A percentile compares a stretch with the other conserved stretches of the same genome.
Evolutionary conservation across 106 monocot genomes (phyloP).

Genomic region (Acorus gramineus): DNA sequence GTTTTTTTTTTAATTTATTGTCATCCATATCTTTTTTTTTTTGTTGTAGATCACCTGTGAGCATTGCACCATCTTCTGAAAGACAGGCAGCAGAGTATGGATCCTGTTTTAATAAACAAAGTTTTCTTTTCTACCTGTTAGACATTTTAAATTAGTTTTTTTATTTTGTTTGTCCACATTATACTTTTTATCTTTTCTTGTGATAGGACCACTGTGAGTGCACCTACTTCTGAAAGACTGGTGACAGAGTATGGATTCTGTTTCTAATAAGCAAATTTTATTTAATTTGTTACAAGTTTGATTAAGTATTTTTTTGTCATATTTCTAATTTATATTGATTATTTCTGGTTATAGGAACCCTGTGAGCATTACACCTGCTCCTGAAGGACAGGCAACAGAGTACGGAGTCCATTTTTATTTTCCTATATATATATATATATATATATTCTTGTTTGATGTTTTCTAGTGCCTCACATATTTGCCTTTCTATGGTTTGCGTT

Average conservation of each 20-base stretch:
- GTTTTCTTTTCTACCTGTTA: neutral
- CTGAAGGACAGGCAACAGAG: conserved; percentile 3
- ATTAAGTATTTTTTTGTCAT: neutral
- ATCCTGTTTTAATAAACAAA: neutral
- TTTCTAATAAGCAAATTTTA: too few species aligned
- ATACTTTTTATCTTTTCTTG: too few species aligned
- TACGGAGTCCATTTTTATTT: neutral
- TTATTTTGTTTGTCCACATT: too few species aligned
- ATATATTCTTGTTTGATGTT: neutral
- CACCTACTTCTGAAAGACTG: neutral
- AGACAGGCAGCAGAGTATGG: conserved; percentile 3
- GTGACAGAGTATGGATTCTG: conserved; percentile 4
- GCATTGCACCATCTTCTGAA: conserved; percentile 1
- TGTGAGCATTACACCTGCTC: neutral
- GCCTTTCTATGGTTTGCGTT: too few species aligned
- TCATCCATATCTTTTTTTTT: neutral
- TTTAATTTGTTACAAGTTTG: neutral
- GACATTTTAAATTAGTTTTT: too few species aligned
- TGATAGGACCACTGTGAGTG: too few species aligned
- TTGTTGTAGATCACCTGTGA: conserved; percentile 2
- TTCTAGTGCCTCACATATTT: too few species aligned
- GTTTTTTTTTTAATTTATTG: too few species aligned
- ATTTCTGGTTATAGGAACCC: conserved; percentile 4
- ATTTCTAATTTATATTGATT: neutral
- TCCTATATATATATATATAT: neutral